Evolutionary conservation across 441 rosid genomes (phyloP).

Genomic region (Erodium texanum): DNA sequence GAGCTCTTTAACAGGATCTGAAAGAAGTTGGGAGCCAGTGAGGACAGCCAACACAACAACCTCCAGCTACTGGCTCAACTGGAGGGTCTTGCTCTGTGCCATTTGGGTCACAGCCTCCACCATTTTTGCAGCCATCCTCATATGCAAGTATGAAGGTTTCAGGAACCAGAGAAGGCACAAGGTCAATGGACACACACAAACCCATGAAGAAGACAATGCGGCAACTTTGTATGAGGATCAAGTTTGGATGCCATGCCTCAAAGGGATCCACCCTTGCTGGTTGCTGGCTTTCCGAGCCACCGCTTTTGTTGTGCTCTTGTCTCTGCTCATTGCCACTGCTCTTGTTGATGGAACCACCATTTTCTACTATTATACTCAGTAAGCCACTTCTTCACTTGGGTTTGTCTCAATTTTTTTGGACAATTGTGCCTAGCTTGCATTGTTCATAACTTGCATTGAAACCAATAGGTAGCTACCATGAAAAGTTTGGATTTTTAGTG

Average conservation of each 20-base stretch:
- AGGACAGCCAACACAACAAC: constrained; percentile 41
- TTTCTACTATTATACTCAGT: constrained; percentile 87
- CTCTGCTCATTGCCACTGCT: constrained; percentile 39
- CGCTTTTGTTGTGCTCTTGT: constrained; percentile 58
- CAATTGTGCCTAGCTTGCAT: background rate
- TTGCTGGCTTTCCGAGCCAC: constrained; percentile 59
- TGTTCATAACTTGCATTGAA: background rate
- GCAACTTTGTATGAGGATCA: constrained; percentile 63
- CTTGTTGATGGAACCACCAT: constrained; percentile 60
- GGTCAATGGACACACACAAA: constrained; percentile 19
- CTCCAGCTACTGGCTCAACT: constrained; percentile 49
- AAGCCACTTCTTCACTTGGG: constrained; percentile 20
- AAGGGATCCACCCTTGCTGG: constrained; percentile 85
- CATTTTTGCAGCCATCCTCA: constrained; percentile 27
- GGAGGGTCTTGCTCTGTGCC: constrained; percentile 58
- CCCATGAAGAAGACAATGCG: constrained; percentile 31
- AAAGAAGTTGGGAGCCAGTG: constrained; percentile 59
- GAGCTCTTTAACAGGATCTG: constrained; percentile 46
- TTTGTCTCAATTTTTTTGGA: background rate
- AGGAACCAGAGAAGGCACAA: constrained; percentile 13
- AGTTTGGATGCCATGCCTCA: constrained; percentile 74
- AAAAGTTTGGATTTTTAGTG: background rate
- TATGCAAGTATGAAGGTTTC: constrained; percentile 59
- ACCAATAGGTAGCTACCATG: background rate
- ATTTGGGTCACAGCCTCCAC: constrained; percentile 34